phyloP scores from a whole-genome alignment of 2,329 filamentous ascomycete genomes.

The Colletotrichum destructivum region DNA sequence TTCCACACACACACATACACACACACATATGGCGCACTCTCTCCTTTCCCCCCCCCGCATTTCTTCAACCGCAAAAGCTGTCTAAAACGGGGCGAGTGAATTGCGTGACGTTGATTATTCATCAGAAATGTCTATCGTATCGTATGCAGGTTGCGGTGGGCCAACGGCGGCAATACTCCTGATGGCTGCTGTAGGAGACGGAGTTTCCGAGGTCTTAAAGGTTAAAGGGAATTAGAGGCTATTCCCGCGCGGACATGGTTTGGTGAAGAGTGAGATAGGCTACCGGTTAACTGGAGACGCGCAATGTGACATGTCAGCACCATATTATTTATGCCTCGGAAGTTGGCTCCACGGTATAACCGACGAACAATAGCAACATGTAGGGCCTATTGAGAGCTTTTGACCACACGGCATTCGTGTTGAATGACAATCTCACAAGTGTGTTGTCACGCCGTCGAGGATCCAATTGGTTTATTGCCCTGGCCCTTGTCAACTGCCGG shows the following conservation, averaged over 20 bases:
- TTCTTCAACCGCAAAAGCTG: not conserved
- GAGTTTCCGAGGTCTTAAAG: not conserved
- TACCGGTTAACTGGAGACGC: too few relatives aligned
- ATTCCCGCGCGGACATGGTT: not conserved
- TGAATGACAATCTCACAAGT: too few relatives aligned
- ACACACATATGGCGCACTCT: too few relatives aligned
- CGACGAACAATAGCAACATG: not conserved
- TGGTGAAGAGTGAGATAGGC: too few relatives aligned
- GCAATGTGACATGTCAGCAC: not conserved
- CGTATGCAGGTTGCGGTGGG: too few relatives aligned
- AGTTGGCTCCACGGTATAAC: not conserved
- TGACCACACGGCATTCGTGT: too few relatives aligned
- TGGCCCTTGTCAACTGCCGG: too few relatives aligned
- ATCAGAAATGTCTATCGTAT: not conserved
- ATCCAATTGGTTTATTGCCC: too few relatives aligned
- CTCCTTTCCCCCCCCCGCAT: not conserved
- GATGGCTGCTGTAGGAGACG: not conserved
- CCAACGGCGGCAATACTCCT: not conserved
- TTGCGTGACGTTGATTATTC: constrained; percentile 12
- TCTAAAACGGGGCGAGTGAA: not conserved
- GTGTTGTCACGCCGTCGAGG: too few relatives aligned
- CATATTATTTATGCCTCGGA: too few relatives aligned
- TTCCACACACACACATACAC: too few relatives aligned
- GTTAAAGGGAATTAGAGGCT: not conserved
- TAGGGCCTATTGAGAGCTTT: too few relatives aligned